Evolutionary conservation across 129 eudicot genomes (phyloP), one percentile per base, ranked within the genome.

Genomic region (Heracleum sosnowskyi): DNA sequence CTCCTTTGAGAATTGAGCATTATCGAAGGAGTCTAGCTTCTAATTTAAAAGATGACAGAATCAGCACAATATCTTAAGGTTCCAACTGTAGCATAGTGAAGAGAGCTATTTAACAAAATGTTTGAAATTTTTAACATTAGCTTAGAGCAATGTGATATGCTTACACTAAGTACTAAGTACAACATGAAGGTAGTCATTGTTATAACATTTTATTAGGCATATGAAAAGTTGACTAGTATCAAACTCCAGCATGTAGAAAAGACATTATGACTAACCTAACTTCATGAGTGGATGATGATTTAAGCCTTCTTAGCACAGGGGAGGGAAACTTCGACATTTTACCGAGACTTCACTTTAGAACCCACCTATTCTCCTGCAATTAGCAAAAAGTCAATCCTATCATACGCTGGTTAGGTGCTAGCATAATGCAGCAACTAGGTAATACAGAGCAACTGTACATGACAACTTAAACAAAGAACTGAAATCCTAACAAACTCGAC

Each of bases 311-410:
- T 47, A 69, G 57, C 22, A 78, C 89, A 78, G 83, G 83, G 75
- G 85, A 74, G 45, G 86, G 77, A 80, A 81, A 73, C 71, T 88
- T 88, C 42, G 92, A 83, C 92, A 90, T 86, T 83, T 83, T 87
- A 83, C 78, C 51, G 36, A 63, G 74, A 81, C 77, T 83, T 79
- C 76, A 81, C 69, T 81, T 83, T 57, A 73, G 66, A 73, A 41
- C 72, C 29, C 35, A 77, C 84, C 82, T 68, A 64, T 37, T 82
- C 75, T 69, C 85, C 91, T 83, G 88, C 75, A 81, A 75, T 74
- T 39, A 29, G 40, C 68, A 86, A 33, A 26, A 57, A 39, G 15
- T 79, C 79, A 81, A 72, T 68, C 57, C 77, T 28, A 76, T 29
- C 60, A 77, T 37, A 41, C 13, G 73, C 46, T 29, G 5, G 16